Percentiles rank a stretch among this genome's conserved stretches.
Evolutionary conservation across 78 protist genomes (phyloP).

Genomic region (Protostelium mycophagum): DNA sequence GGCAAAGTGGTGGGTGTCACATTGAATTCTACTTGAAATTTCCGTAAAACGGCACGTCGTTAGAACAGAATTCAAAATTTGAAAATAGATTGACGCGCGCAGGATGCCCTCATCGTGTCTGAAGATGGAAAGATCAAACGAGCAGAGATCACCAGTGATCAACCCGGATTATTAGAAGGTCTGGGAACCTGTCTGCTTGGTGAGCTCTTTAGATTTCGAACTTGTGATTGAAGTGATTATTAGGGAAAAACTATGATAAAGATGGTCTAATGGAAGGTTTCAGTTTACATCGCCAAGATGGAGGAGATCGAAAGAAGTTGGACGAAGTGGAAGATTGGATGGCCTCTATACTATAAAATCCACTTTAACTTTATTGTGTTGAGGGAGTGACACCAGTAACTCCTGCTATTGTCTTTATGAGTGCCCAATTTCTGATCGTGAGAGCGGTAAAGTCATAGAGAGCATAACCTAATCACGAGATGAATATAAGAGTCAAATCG

Average conservation of each 20-base stretch:
- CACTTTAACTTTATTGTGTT: not conserved
- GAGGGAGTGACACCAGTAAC: not conserved
- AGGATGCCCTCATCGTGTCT: too few relatives aligned
- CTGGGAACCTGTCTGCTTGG: not conserved
- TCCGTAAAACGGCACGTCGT: too few relatives aligned
- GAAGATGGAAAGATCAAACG: not conserved
- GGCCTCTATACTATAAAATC: too few relatives aligned
- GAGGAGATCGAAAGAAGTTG: not conserved
- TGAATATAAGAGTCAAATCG: too few relatives aligned
- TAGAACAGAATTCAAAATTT: too few relatives aligned
- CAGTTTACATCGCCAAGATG: too few relatives aligned
- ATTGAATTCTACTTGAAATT: too few relatives aligned
- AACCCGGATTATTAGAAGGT: not conserved
- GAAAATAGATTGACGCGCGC: too few relatives aligned
- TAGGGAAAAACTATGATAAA: not conserved
- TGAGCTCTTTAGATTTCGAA: too few relatives aligned
- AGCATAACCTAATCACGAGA: not conserved
- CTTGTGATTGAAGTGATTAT: too few relatives aligned
- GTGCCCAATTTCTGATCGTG: not conserved
- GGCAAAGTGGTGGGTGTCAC: constrained; percentile 19
- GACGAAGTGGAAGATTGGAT: not conserved
- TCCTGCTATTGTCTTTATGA: not conserved
- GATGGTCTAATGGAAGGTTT: not conserved
- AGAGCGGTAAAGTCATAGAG: not conserved
- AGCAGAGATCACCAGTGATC: too few relatives aligned